These are phyloP conservation scores for Cladosporium sp. DNA, from an alignment of 2,329 filamentous ascomycete species.

Conservation along the genomic window DNA sequence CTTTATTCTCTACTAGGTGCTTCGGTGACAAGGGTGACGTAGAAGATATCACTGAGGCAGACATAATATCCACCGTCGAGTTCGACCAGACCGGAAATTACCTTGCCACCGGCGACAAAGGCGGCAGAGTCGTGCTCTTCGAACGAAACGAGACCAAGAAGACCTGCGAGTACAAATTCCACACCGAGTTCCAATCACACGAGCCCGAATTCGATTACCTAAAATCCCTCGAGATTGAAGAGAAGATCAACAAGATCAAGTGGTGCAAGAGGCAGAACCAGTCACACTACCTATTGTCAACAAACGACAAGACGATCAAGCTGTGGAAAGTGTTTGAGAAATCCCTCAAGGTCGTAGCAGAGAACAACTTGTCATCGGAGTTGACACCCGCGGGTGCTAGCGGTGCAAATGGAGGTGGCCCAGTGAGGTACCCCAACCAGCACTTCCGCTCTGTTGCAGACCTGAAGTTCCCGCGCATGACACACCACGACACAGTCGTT, in stretches of 20 bases:
- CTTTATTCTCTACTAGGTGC: constrained; percentile 62
- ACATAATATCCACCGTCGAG: constrained; percentile 89
- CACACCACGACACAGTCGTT: constrained; percentile 97
- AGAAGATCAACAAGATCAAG: constrained; percentile 99
- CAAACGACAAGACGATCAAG: constrained; percentile 99
- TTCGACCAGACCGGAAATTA: constrained; percentile 91
- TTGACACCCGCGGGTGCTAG: constrained; percentile 71
- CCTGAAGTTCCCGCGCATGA: constrained; percentile 91
- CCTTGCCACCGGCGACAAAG: constrained; percentile 86
- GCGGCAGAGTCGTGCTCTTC: constrained; percentile 80
- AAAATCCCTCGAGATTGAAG: constrained; percentile 98
- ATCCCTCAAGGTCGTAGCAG: constrained; percentile 95
- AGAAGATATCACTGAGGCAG: constrained; percentile 96
- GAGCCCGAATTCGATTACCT: constrained; percentile 99
- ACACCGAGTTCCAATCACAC: constrained; percentile 99
- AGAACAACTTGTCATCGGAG: constrained; percentile 97
- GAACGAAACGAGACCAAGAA: constrained; percentile 99
- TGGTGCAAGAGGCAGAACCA: constrained; percentile 98
- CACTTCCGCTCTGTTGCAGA: constrained; percentile 79
- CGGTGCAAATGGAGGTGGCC: constrained; percentile 70
- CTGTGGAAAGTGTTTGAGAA: constrained; percentile 99
- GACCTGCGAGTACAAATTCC: constrained; percentile 99
- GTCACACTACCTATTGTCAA: constrained; percentile 95
- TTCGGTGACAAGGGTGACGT: constrained; percentile 99
- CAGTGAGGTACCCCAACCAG: constrained; percentile 69